Evolutionary conservation across 2,329 filamentous ascomycete genomes (phyloP), one percentile per base, ranked within the genome.

Genomic region (Cercospora citrullina): DNA sequence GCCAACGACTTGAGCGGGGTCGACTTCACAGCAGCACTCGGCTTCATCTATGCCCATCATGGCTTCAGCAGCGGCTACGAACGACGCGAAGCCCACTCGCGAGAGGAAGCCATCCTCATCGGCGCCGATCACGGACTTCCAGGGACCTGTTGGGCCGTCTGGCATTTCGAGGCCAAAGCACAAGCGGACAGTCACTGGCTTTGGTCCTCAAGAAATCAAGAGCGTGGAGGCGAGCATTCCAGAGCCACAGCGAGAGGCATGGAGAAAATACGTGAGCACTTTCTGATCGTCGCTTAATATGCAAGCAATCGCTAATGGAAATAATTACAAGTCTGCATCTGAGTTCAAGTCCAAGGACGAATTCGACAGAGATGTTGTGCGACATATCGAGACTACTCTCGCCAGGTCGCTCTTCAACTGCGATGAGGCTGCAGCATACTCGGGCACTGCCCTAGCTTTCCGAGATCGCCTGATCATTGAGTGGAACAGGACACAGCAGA

Each of bases 401-500:
- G 95, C 95, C 70, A 92, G 95, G 69, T 97, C 94, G 77, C 88
- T 99, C 80, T 98, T 94, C 87, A 99, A 99, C 82, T 99, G 95
- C 82, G 94, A 99, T 84, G 95, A 99, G 82, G 80, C 85, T 64
- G 95, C 95, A 63, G 93, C 94, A 33, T 99, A 99, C 81, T 89
- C 91, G 7, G 95, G 94, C 72, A 93, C 94, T 53, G 92, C 93
- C 72, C 84, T 99, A 76, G 94, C 95, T 28, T 94, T 99, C 82
- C 89, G 95, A 76, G 94, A 99, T 80, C 90, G 93, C 63, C 85
- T 99, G 78, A 90, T 99, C 76, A 90, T 95, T 71, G 93, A 96
- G 74, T 99, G 95, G 95, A 99, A 98, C 84, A 93, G 90, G 82
- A 99, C 95, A 58, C 95, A 99, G 83, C 95, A 99, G 84, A 90